Percentiles rank a stretch among this genome's conserved stretches.
These are phyloP conservation scores for Ophiosphaerella korrae DNA, from an alignment of 2,329 filamentous ascomycete species.

Conservation along the genomic window DNA sequence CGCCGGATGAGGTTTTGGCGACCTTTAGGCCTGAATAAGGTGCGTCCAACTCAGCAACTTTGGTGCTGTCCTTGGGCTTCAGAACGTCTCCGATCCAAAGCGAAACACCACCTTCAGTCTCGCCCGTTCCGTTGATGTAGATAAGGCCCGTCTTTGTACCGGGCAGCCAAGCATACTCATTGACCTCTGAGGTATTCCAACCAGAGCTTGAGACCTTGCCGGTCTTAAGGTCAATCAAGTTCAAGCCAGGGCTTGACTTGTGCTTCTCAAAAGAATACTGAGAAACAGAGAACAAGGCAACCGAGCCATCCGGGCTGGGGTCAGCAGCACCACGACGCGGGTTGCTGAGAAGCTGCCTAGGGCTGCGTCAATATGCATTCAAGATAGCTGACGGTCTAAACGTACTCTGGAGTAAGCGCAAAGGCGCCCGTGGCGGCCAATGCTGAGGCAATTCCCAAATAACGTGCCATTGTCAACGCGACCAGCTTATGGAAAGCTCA, in stretches of 20 bases:
- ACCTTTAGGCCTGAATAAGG: slow-evolving; percentile 57
- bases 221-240: slow-evolving; percentile 39
- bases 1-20: slow-evolving; percentile 45
- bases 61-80: slow-evolving; percentile 33
- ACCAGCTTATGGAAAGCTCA: slow-evolving; percentile 32
- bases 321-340: slow-evolving; percentile 71
- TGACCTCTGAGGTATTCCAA: slow-evolving; percentile 40
- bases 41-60: slow-evolving; percentile 51
- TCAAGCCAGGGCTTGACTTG: slow-evolving; percentile 61
- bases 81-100: slow-evolving; percentile 43
- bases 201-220: slow-evolving; percentile 40
- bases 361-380: slow-evolving; percentile 1
- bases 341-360: slow-evolving; percentile 65
- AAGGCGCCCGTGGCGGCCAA: slow-evolving; percentile 41
- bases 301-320: slow-evolving; percentile 69
- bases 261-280: slow-evolving; percentile 82
- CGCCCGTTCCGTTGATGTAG: slow-evolving; percentile 69
- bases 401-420: slow-evolving; percentile 45
- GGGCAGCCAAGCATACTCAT: slow-evolving; percentile 42
- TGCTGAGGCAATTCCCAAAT: slow-evolving; percentile 37
- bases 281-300: slow-evolving; percentile 70
- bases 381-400: neutral
- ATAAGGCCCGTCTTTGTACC: slow-evolving; percentile 59
- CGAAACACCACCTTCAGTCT: slow-evolving; percentile 42
- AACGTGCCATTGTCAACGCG: slow-evolving; percentile 42